Conservation (phyloP, 768 basidiomycete genomes). For the Mycena rebaudengoi region DNA sequence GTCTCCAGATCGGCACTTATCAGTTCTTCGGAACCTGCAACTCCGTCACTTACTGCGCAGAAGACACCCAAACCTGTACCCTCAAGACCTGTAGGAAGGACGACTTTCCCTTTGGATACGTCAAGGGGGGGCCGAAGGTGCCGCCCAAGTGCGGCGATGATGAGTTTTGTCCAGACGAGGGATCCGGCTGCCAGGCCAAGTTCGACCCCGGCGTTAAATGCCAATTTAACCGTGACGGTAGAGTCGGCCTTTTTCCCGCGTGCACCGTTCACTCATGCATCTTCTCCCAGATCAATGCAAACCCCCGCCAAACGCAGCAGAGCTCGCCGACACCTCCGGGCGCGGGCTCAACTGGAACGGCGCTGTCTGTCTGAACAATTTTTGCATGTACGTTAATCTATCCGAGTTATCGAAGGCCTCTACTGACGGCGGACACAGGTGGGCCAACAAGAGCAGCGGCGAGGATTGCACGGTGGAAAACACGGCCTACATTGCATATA, state of each 20-base stretch:
- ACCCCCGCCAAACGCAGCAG: slow-evolving; percentile 68
- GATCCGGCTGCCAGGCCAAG: slow-evolving; percentile 68
- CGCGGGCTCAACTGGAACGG: slow-evolving; percentile 83
- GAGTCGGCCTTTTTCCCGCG: slow-evolving; percentile 21
- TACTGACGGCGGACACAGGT: slow-evolving; percentile 52
- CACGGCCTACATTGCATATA: slow-evolving; percentile 79
- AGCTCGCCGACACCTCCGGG: slow-evolving; percentile 69
- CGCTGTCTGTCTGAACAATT: slow-evolving; percentile 82
- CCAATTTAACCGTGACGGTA: slow-evolving; percentile 90
- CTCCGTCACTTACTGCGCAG: slow-evolving; percentile 70
- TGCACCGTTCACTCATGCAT: not conserved
- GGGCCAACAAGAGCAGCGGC: slow-evolving; percentile 78
- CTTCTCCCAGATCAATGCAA: slow-evolving; percentile 75
- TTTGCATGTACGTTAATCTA: slow-evolving; percentile 71
- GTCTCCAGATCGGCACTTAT: slow-evolving; percentile 79
- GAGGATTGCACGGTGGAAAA: slow-evolving; percentile 78
- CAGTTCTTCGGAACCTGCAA: slow-evolving; percentile 85
- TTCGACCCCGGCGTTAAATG: slow-evolving; percentile 72
- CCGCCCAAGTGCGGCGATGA: slow-evolving; percentile 70
- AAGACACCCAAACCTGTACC: slow-evolving; percentile 61
- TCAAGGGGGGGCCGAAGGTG: slow-evolving; percentile 46
- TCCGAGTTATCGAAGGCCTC: not conserved
- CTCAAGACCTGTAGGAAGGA: slow-evolving; percentile 78
- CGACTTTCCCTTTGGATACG: slow-evolving; percentile 79
- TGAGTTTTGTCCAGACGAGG: slow-evolving; percentile 88